Percentiles rank a stretch among this genome's conserved stretches.
Evolutionary conservation across 495 filamentous ascomycete species (phyloP).

Genomic region (Penicillium canariense): DNA sequence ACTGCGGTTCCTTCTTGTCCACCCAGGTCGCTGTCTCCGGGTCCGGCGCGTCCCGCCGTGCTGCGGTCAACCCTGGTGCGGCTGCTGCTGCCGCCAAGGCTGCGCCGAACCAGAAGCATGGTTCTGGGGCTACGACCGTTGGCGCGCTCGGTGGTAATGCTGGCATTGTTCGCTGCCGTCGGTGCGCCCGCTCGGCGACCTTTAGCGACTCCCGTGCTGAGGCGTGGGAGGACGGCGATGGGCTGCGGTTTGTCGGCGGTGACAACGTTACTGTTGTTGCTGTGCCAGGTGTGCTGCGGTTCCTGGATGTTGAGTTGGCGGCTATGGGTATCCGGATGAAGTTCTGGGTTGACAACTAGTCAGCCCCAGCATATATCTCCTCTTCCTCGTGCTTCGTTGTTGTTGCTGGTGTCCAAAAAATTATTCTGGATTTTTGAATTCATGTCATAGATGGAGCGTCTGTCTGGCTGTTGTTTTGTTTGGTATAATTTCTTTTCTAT

Average conservation of each 20-base stretch:
- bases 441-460: slow-evolving; percentile 34
- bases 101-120: slow-evolving; percentile 28
- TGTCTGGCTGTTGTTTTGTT: slow-evolving; percentile 16
- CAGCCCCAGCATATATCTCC: not conserved
- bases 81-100: slow-evolving; percentile 34
- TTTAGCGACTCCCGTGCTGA: slow-evolving; percentile 62
- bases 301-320: slow-evolving; percentile 89
- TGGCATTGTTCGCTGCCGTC: slow-evolving; percentile 76
- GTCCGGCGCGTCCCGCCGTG: slow-evolving; percentile 29
- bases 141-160: slow-evolving; percentile 45
- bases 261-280: slow-evolving; percentile 87
- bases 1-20: slow-evolving; percentile 84
- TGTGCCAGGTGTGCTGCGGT: slow-evolving; percentile 88
- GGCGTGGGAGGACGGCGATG: slow-evolving; percentile 89
- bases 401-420: slow-evolving; percentile 14
- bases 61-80: slow-evolving; percentile 30
- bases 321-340: slow-evolving; percentile 91
- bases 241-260: slow-evolving; percentile 77
- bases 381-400: slow-evolving; percentile 11
- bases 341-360: slow-evolving; percentile 67
- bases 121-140: slow-evolving; percentile 12
- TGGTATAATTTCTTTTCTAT: slow-evolving; percentile 16
- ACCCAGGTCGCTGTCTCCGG: slow-evolving; percentile 66
- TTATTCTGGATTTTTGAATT: slow-evolving; percentile 9
- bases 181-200: slow-evolving; percentile 70